Base-by-base conservation (phyloP, 2,329 filamentous ascomycete genomes). In the Thelonectria olida region DNA sequence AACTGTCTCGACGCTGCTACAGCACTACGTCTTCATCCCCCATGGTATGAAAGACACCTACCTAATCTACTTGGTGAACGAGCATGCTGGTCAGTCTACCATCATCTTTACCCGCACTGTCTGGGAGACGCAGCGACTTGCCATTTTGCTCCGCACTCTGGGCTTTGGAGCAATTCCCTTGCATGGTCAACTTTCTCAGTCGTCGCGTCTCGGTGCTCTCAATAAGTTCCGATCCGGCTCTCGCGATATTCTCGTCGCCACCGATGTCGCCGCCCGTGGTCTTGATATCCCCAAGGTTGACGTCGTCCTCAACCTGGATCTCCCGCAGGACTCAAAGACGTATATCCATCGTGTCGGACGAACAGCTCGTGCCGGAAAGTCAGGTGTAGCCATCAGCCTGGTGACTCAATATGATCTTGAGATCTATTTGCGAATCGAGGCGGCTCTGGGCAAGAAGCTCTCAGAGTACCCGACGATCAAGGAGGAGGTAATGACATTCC, bases 41-140 rank as follows among this genome's bases (percentile, higher is more conserved):
- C 90, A 92, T 75, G 89, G 90, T 65, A 87, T 92, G 79, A 98
- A 99, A 78, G 96, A 99, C 72, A 87, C 92, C 9, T 96, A 97
- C 73, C 86, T 98, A 13, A 88, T 97, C 61, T 91, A 92, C 74
- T 83, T 98, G 1, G 81, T 96, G 65, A 96, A 96, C 75, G 93
- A 97, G 70, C 92, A 92, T 70, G 87, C 88, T 13, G 96, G 95
- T n/a, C 88, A 96, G 74, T 91, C 90, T 0, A 89, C 87, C 62
- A 97, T 99, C 72, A 86, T 98, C 67, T 99, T 99, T 80, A 93
- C 92, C 0, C 85, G 96, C 42, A 99, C 96, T 0, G 92, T 98
- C 44, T 92, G 92, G 77, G 95, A 98, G 75, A 92, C 93, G 0
- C 93, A 97, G 76, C 87, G 96, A 8, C 78, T 97, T 28, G 89